Percentiles rank a stretch among this genome's conserved stretches.
Evolutionary conservation across 768 basidiomycete species (phyloP).

Genomic region (Tephrocybe rancida): DNA sequence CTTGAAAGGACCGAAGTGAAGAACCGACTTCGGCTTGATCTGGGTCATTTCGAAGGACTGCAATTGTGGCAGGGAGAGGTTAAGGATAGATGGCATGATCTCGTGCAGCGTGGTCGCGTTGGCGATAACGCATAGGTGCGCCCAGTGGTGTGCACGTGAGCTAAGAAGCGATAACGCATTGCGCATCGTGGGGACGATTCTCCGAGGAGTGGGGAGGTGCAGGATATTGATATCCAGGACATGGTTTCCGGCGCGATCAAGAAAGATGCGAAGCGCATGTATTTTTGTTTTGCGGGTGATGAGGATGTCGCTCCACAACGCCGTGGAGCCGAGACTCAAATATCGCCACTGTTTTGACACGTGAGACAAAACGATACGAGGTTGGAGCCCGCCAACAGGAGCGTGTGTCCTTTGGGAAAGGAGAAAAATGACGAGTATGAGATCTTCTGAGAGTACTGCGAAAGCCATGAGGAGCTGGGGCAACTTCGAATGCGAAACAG

Average conservation of each 20-base stretch:
- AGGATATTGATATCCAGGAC: slow-evolving; percentile 1
- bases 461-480: no score
- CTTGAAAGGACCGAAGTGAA: slow-evolving; percentile 7
- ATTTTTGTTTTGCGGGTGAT: neutral
- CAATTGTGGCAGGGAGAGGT: neutral
- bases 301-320: slow-evolving; percentile 7
- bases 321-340: neutral
- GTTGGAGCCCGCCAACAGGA: neutral
- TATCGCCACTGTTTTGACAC: slow-evolving; percentile 2
- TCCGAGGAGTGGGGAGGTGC: neutral
- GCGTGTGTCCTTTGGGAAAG: neutral
- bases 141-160: slow-evolving; percentile 1
- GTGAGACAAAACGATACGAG: neutral
- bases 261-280: neutral
- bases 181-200: neutral
- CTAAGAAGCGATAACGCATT: neutral
- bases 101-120: neutral
- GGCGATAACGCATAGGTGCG: neutral
- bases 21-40: neutral
- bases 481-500: no score
- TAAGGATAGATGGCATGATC: neutral
- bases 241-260: neutral
- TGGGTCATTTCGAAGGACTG: slow-evolving; percentile 6
- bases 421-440: no score
- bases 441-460: no score